phyloP scores from a whole-genome alignment of 2,329 filamentous ascomycete genomes.

The Pseudopyricularia javanii region DNA sequence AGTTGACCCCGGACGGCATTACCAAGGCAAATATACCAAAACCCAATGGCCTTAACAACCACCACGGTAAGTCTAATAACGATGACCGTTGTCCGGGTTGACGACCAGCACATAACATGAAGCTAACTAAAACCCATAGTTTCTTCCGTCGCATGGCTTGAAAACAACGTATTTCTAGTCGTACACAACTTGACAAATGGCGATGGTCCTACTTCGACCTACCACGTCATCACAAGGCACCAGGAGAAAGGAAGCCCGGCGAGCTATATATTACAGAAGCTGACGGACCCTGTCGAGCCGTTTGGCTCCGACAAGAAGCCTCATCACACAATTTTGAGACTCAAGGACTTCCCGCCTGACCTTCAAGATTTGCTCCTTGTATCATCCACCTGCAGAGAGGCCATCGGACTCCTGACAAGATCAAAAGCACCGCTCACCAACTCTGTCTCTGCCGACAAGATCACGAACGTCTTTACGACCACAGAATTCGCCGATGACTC shows the following conservation, averaged over 20 bases:
- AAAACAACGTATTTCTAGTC: constrained; percentile 73
- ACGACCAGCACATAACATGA: neutral
- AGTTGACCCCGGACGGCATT: constrained; percentile 73
- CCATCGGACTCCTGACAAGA: constrained; percentile 67
- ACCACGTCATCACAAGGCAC: constrained; percentile 66
- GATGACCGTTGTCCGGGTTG: neutral
- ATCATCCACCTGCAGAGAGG: constrained; percentile 66
- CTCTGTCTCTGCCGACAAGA: constrained; percentile 44
- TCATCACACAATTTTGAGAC: constrained; percentile 64
- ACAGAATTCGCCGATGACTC: constrained; percentile 64
- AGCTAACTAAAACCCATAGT: constrained; percentile 32
- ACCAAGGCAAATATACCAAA: constrained; percentile 68
- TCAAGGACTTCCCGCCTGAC: constrained; percentile 70
- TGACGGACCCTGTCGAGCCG: constrained; percentile 62
- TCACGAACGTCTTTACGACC: constrained; percentile 59
- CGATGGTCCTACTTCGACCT: constrained; percentile 49
- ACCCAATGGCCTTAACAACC: constrained; percentile 54
- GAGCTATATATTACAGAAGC: constrained; percentile 59
- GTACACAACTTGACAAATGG: constrained; percentile 59
- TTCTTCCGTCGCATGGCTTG: constrained; percentile 75
- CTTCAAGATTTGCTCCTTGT: constrained; percentile 74
- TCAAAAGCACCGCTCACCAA: constrained; percentile 55
- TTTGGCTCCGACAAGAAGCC: constrained; percentile 53
- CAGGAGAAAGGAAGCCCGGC: constrained; percentile 28
- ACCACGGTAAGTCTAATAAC: constrained; percentile 46